Base-by-base conservation (phyloP, 2,329 filamentous ascomycete genomes). In the Penicillium psychrosexuale region DNA sequence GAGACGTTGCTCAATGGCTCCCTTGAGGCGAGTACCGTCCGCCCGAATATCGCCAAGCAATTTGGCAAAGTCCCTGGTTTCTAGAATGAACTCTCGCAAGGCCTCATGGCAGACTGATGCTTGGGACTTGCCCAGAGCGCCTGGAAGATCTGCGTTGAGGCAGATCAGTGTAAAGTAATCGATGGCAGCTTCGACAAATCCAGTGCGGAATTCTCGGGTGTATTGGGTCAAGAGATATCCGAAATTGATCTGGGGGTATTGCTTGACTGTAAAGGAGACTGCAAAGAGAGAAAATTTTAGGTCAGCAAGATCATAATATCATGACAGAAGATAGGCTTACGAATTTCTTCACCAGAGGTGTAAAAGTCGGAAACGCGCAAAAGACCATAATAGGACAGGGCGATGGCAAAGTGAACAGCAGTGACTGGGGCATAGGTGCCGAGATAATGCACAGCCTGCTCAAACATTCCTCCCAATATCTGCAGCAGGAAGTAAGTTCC, bases 401-500 rank as follows among this genome's bases (percentile, higher is more conserved):
- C 91, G 67, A 97, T 87, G 22, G 91, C 91, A 69, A 97, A 96
- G 78, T 99, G 95, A 46, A 96, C 90, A 24, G 93, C 92, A 61
- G 96, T 92, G 43, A 96, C 85, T 67, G 96, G 95, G 47, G 91
- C 90, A 76, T 96, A 94, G 44, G 86, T 84, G 70, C 97, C 97
- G 17, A 99, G 82, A 72, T 95, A 97, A 31, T 89, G 87, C 50
- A 99, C 81, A 15, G 93, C 94, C 67, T 94, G 88, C 75, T 99
- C 94, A 64, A 96, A 99, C 83, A 97, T 87, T 61, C 94, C 94
- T 30, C 89, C 87, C 47, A 97, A 79, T 39, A 96, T 84, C 71
- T 96, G 91, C 61, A 99, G 83, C 74, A 95, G 91, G 77, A 99
- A 97, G 76, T 88, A 96, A 69, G 93, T 92, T 68, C 89, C 91